Evolutionary conservation across 352 stramenopile genomes (phyloP), one percentile per base, ranked within the genome.

Genomic region (Globisporangium middletonii): DNA sequence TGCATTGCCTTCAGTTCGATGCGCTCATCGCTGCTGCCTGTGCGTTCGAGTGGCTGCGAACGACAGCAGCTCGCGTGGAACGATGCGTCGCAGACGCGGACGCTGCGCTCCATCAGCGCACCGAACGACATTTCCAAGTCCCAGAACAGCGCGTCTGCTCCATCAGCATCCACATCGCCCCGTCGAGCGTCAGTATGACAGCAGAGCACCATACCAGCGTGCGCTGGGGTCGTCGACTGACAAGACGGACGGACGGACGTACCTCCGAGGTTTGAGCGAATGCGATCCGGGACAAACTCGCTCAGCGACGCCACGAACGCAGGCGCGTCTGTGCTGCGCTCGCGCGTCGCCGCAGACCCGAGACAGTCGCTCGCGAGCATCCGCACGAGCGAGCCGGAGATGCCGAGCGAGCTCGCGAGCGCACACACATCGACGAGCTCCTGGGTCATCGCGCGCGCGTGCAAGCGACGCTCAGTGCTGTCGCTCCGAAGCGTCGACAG

Each of bases 211-310:
- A 38, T 30, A 38, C 42, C 4, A 38, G 33, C 33, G 19, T 23
- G 19, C 9, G 43, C 37, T 45, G 26, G 27, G 30, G 35, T 23
- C 15, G 9, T 16, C 37, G 23, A 3, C 11, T 30, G 18, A 45
- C 41, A 23, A 23, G 23, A 23, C 23, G 23, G 23, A 23, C 23
- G 23, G 23, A 23, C 8, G 41, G 13, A 19, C 28, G 42, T 9
- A 63, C 60, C 60, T 66, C 44, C 55, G 12, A 66, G 48, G 11
- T 59, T 59, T 28, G 60, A 35, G 3, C 60, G 60, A 52, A 58
- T 51, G 8, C 55, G 60, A 18, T 66, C 60, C 3, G 60, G 55
- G 13, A 66, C 57, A 37, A 63, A 66, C 41, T 30, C 53, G 43
- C 46, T 55, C 26, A 66, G 26, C 16, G 60, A 41, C 3, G 55